Conservation (phyloP, 2,329 filamentous ascomycete species). For the Fusarium napiforme region DNA sequence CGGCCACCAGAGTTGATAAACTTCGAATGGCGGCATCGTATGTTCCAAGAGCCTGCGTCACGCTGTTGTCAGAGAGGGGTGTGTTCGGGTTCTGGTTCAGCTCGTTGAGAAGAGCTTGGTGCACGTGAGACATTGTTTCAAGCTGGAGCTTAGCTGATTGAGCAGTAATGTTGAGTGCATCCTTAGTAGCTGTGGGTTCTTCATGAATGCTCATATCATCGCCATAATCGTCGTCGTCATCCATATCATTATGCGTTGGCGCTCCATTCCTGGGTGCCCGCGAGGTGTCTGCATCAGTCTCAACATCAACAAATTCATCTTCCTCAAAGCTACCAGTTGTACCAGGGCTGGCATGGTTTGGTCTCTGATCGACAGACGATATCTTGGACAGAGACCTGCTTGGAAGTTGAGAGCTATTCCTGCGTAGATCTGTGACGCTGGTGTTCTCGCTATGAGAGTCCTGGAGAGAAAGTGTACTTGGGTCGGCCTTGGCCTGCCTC, state of each 20-base stretch:
- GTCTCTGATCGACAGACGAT: conserved; percentile 47
- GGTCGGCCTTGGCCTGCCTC: conserved; percentile 82
- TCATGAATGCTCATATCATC: conserved; percentile 83
- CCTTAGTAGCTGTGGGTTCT: conserved; percentile 79
- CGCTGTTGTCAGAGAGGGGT: conserved; percentile 78
- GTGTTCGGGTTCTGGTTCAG: conserved; percentile 72
- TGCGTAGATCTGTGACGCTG: conserved; percentile 60
- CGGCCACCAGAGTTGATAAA: conserved; percentile 83
- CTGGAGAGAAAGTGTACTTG: conserved; percentile 61
- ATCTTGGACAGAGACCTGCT: conserved; percentile 46
- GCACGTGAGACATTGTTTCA: conserved; percentile 88
- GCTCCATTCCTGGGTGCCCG: conserved; percentile 51
- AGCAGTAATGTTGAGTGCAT: conserved; percentile 96
- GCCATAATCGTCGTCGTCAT: conserved; percentile 80
- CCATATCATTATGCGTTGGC: conserved; percentile 56
- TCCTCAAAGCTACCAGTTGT: conserved; percentile 63
- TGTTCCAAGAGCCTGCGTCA: conserved; percentile 80
- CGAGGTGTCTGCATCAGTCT: conserved; percentile 56
- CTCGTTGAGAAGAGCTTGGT: conserved; percentile 81
- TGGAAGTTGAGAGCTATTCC: conserved; percentile 58
- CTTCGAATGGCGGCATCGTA: conserved; percentile 93
- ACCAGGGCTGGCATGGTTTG: conserved; percentile 54
- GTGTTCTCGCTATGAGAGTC: conserved; percentile 63
- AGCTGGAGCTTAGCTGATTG: conserved; percentile 94
- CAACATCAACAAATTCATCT: conserved; percentile 62